phyloP scores from a whole-genome alignment of 23 red algal genomes.

The Pyropia haitanensis region DNA sequence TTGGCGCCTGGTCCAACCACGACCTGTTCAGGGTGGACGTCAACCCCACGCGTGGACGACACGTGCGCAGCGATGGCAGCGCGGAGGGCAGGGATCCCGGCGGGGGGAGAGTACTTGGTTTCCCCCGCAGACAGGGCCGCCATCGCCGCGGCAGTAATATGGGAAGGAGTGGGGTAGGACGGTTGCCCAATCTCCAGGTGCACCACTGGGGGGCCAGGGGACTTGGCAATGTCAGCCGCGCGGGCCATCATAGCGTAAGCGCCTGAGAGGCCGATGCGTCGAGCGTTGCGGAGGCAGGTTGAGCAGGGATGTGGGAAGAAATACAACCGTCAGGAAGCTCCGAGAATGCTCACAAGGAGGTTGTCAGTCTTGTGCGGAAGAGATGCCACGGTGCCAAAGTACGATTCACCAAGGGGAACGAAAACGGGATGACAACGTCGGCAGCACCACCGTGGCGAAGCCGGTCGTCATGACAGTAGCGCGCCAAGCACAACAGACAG shows the following conservation, averaged over 20 bases:
- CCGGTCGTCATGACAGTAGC: too few species aligned
- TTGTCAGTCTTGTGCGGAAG: too few species aligned
- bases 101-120: slow-evolving; percentile 72
- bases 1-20: slow-evolving; percentile 92
- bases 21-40: slow-evolving; percentile 45
- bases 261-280: slow-evolving; percentile 6
- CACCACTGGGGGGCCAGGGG: slow-evolving; percentile 50
- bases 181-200: slow-evolving; percentile 96
- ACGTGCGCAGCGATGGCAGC: slow-evolving; percentile 48
- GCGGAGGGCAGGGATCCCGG: slow-evolving; percentile 52
- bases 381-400: too few species aligned
- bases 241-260: slow-evolving; percentile 86
- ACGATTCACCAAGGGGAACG: too few species aligned
- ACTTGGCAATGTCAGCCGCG: slow-evolving; percentile 46
- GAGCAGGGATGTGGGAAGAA: too few species aligned
- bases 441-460: too few species aligned
- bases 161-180: slow-evolving; percentile 51
- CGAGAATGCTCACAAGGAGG: too few species aligned
- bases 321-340: too few species aligned
- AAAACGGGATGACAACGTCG: too few species aligned
- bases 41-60: slow-evolving; percentile 6
- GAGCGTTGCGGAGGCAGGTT: too few species aligned
- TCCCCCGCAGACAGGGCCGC: slow-evolving; percentile 45
- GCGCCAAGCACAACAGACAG: too few species aligned
- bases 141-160: slow-evolving; percentile 47